A percentile compares a stretch with the other conserved stretches of the same genome.
These are phyloP conservation scores for Cunninghamia lanceolata DNA, from an alignment of 75 land plant genomes.

Conservation along the genomic window DNA sequence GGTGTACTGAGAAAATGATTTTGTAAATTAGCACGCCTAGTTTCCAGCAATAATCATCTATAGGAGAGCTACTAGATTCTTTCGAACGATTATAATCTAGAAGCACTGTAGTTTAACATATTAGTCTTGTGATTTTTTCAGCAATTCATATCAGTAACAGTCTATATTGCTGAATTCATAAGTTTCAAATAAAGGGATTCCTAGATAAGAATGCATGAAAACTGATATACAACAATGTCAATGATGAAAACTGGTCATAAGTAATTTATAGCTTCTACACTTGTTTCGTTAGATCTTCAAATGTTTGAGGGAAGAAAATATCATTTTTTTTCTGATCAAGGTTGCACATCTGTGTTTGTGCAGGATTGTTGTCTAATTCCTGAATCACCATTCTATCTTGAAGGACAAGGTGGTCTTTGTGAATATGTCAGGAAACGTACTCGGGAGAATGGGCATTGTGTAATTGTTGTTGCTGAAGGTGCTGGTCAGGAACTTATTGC, in stretches of 20 bases:
- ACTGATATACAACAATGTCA: not conserved
- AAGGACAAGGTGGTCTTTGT: slow-evolving; percentile 66
- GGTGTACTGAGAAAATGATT: not conserved
- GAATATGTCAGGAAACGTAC: slow-evolving; percentile 48
- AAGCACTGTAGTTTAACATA: not conserved
- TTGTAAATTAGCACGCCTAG: not conserved
- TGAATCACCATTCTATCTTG: slow-evolving; percentile 67
- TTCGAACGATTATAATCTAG: not conserved
- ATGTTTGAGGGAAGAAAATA: not conserved
- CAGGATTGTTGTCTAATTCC: slow-evolving; percentile 75
- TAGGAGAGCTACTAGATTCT: not conserved
- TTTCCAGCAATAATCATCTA: not conserved
- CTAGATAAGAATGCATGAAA: not conserved
- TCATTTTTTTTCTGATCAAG: not conserved
- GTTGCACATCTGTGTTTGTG: not conserved
- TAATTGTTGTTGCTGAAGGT: slow-evolving; percentile 69
- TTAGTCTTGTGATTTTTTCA: not conserved
- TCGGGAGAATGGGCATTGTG: slow-evolving; percentile 65
- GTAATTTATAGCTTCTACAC: not conserved
- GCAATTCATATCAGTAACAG: not conserved
- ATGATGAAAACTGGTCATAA: not conserved
- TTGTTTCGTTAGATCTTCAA: not conserved
- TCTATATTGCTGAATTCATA: not conserved
- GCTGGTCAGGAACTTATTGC: slow-evolving; percentile 62
- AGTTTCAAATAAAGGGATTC: not conserved